These are phyloP conservation scores for Clavulina sp. DNA, from an alignment of 768 basidiomycete genomes.

Conservation along the genomic window DNA sequence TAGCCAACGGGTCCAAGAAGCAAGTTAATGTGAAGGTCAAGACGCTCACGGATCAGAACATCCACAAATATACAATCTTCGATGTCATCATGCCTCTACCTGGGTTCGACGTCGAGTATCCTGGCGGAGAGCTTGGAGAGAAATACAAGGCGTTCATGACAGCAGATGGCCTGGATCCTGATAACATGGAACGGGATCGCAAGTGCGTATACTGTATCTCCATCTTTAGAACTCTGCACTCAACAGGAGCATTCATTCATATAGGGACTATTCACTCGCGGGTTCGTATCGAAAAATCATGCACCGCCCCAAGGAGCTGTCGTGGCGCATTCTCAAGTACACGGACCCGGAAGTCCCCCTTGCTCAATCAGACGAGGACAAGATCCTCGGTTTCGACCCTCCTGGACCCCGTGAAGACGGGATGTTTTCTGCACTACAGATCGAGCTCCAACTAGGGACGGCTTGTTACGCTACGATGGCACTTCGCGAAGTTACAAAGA, in stretches of 20 bases:
- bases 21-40: constrained; percentile 38
- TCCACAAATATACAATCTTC: constrained; percentile 70
- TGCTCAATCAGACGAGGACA: constrained; percentile 91
- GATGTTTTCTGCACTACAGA: constrained; percentile 74
- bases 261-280: constrained; percentile 76
- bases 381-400: constrained; percentile 60
- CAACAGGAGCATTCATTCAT: constrained; percentile 6
- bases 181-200: constrained; percentile 79
- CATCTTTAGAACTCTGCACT: not conserved
- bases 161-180: constrained; percentile 77
- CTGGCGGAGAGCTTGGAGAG: constrained; percentile 73
- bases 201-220: constrained; percentile 32
- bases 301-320: constrained; percentile 63
- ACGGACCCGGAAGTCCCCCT: constrained; percentile 86
- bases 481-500: constrained; percentile 83
- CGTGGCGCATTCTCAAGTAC: constrained; percentile 71
- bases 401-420: constrained; percentile 53
- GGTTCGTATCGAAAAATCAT: constrained; percentile 90
- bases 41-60: constrained; percentile 57
- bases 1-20: not conserved
- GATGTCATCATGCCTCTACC: constrained; percentile 97
- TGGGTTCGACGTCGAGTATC: constrained; percentile 86
- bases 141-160: constrained; percentile 65
- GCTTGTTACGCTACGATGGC: constrained; percentile 98
- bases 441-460: constrained; percentile 69